phyloP scores from a whole-genome alignment of 1,284 basidiomycete genomes.

The Gymnopus androsaceus region DNA sequence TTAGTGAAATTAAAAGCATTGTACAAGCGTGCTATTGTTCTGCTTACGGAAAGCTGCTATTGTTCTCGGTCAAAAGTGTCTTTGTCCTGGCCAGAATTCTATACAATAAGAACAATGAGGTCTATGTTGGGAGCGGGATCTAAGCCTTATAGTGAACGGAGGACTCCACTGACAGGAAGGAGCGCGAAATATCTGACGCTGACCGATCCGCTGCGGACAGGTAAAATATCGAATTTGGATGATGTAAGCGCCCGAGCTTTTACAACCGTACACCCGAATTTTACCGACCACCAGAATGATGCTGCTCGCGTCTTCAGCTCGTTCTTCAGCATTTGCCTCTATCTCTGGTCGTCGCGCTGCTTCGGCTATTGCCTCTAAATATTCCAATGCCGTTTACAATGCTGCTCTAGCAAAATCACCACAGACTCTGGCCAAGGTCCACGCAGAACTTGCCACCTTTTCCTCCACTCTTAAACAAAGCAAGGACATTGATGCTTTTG shows the following conservation, averaged over 20 bases:
- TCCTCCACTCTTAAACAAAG: conserved; percentile 65
- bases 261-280: too few species aligned
- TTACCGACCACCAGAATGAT: too few species aligned
- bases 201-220: too few species aligned
- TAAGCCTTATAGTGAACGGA: too few species aligned
- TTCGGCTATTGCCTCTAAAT: conserved; percentile 82
- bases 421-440: conserved; percentile 78
- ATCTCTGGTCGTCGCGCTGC: conserved; percentile 66
- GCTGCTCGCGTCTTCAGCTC: conserved; percentile 48
- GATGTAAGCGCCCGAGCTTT: too few species aligned
- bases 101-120: not conserved
- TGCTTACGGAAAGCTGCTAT: conserved; percentile 19
- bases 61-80: conserved; percentile 13
- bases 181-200: too few species aligned
- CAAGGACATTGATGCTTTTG: conserved; percentile 69
- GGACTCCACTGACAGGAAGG: too few species aligned
- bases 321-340: conserved; percentile 43
- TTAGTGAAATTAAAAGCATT: conserved; percentile 3
- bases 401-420: conserved; percentile 89
- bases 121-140: not conserved
- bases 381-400: conserved; percentile 92
- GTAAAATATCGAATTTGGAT: too few species aligned
- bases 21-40: conserved; percentile 17
- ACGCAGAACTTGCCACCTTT: conserved; percentile 77
- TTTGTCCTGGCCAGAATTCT: conserved; percentile 4